These are phyloP conservation scores for Solanum pennellii DNA, from an alignment of 257 asterid genomes.

Conservation along the genomic window DNA sequence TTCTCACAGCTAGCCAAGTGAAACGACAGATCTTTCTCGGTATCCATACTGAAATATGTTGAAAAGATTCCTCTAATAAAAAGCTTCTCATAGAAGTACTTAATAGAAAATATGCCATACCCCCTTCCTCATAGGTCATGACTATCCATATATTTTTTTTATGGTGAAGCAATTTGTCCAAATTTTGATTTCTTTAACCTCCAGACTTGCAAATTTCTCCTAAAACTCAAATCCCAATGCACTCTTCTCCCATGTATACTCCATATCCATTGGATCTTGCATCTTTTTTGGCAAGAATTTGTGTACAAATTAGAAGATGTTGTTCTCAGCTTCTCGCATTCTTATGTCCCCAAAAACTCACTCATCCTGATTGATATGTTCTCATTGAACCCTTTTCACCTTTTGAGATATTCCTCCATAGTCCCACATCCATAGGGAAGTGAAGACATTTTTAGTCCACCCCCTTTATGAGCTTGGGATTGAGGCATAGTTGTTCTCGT, in stretches of 20 bases:
- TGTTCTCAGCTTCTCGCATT: neutral
- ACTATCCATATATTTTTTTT: neutral
- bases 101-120: neutral
- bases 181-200: neutral
- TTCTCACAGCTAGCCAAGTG: neutral
- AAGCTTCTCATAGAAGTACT: neutral
- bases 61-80: neutral
- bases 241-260: neutral
- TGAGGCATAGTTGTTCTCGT: neutral
- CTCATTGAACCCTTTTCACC: neutral
- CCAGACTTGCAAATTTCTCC: neutral
- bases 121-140: neutral
- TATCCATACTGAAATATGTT: neutral
- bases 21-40: neutral
- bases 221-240: neutral
- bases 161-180: neutral
- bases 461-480: neutral
- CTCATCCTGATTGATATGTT: neutral
- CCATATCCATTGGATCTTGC: neutral
- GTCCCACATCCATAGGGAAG: neutral
- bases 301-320: neutral
- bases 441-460: neutral
- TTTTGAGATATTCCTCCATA: neutral
- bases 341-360: neutral
- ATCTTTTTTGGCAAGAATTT: neutral